phyloP scores from a whole-genome alignment of 306 rosid species.

The Carpinus viminea region DNA sequence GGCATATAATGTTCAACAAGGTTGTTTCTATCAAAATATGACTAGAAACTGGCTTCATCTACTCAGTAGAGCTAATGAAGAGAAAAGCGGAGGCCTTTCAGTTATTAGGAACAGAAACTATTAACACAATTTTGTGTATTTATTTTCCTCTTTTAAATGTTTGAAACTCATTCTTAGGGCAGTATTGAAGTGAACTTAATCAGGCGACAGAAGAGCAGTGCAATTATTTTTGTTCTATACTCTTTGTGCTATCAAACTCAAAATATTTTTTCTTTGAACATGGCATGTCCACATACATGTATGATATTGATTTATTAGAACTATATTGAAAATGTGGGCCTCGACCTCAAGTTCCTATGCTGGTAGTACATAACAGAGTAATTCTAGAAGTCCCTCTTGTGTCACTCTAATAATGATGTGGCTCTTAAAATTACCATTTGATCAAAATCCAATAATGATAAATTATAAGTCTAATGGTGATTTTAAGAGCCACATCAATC shows the following conservation, averaged over 20 bases:
- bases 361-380: no score
- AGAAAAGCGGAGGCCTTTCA: no score
- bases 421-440: no score
- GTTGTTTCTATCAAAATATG: neutral
- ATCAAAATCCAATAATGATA: no score
- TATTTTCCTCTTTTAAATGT: neutral
- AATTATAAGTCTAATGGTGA: no score
- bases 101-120: no score
- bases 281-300: neutral
- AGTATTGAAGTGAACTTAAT: neutral
- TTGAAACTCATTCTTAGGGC: neutral
- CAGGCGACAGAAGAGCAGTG: neutral
- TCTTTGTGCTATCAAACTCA: no score
- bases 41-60: neutral
- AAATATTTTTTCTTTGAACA: no score
- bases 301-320: no score
- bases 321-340: neutral
- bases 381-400: no score
- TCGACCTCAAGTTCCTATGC: neutral
- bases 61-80: neutral
- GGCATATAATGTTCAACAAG: neutral
- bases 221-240: neutral
- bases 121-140: neutral
- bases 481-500: no score
- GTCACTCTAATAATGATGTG: no score